Evolutionary conservation across 805 yeast genomes (phyloP).

Genomic region (Lipomyces yamadae): DNA sequence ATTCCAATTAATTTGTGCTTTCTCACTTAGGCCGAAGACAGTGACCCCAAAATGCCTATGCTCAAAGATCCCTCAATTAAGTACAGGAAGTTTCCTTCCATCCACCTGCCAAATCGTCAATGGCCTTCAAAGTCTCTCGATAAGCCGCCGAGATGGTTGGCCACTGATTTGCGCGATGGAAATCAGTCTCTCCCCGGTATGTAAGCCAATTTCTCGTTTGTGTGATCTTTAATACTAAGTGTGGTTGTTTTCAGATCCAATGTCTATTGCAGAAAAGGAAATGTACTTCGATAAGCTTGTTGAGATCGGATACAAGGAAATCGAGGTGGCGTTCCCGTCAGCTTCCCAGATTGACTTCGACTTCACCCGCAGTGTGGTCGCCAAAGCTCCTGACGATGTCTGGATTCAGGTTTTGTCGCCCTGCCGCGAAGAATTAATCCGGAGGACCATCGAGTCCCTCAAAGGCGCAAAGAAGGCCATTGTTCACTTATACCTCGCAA

Average conservation of each 20-base stretch:
- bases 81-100: constrained; percentile 60
- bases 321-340: constrained; percentile 81
- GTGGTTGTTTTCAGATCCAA: constrained; percentile 54
- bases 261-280: constrained; percentile 79
- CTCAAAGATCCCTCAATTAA: constrained; percentile 64
- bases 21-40: neutral
- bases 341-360: constrained; percentile 83
- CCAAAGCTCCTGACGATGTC: constrained; percentile 75
- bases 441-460: constrained; percentile 71
- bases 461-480: constrained; percentile 78
- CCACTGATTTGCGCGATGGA: constrained; percentile 84
- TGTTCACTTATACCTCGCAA: constrained; percentile 75
- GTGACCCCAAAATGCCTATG: constrained; percentile 40
- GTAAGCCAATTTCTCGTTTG: neutral
- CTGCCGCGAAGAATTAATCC: constrained; percentile 73
- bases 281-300: constrained; percentile 69
- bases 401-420: constrained; percentile 77
- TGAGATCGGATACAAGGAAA: constrained; percentile 79
- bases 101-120: constrained; percentile 63
- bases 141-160: constrained; percentile 79
- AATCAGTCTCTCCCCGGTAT: constrained; percentile 75
- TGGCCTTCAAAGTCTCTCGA: constrained; percentile 69
- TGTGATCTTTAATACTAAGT: neutral
- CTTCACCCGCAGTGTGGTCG: constrained; percentile 75
- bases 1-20: neutral